These are phyloP conservation scores for Aspergillus pseudoterreus DNA, from an alignment of 2,329 filamentous ascomycete species.

Conservation along the genomic window DNA sequence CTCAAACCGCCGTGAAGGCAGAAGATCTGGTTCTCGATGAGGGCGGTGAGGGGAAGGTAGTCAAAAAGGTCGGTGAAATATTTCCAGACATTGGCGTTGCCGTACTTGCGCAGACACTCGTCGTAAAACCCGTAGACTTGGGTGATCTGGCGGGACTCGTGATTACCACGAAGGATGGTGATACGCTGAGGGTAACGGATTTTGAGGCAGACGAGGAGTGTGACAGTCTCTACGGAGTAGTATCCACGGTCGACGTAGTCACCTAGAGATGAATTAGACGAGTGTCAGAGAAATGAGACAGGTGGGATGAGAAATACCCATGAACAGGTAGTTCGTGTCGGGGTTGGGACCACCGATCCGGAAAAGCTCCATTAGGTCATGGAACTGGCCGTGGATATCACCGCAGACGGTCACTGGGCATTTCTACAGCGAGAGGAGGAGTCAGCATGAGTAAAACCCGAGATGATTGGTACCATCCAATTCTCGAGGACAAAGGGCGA, in stretches of 20 bases:
- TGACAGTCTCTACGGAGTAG: conserved; percentile 98
- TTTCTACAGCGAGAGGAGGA: conserved; percentile 59
- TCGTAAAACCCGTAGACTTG: conserved; percentile 99
- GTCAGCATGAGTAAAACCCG: not conserved
- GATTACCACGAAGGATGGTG: conserved; percentile 96
- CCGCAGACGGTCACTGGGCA: conserved; percentile 98
- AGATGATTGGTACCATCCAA: not conserved
- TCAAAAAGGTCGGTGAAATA: conserved; percentile 99
- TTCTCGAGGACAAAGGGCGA: conserved; percentile 16
- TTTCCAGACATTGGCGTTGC: conserved; percentile 99
- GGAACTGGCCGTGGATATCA: conserved; percentile 98
- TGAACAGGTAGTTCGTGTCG: conserved; percentile 99
- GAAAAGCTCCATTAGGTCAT: conserved; percentile 99
- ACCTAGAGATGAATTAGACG: conserved; percentile 49
- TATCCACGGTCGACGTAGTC: conserved; percentile 99
- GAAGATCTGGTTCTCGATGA: conserved; percentile 99
- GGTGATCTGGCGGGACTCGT: conserved; percentile 98
- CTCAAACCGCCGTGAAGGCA: conserved; percentile 96
- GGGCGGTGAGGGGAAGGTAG: conserved; percentile 91
- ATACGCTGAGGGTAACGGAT: conserved; percentile 97
- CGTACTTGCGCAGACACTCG: conserved; percentile 97
- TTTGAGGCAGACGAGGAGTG: conserved; percentile 92
- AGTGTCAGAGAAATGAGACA: too few species aligned
- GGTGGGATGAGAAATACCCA: conserved; percentile 61
- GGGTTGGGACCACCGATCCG: conserved; percentile 97